phyloP scores from a whole-genome alignment of 441 rosid species.

The Euphorbia celastroides region DNA sequence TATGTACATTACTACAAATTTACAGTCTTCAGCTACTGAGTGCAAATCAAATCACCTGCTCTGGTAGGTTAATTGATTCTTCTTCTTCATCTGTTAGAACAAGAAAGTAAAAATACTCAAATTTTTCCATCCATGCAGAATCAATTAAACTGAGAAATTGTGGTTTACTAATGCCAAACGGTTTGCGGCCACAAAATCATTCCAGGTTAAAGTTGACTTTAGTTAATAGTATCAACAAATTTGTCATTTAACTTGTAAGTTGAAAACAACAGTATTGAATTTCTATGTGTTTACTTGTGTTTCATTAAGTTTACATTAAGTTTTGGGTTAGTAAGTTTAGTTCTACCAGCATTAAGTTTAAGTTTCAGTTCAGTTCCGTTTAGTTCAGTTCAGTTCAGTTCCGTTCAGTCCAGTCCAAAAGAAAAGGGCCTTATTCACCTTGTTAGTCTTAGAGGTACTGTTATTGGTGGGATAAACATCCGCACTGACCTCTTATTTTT shows the following conservation, averaged over 20 bases:
- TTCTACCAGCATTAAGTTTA: too few relatives aligned
- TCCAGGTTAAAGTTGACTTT: not conserved
- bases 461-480: too few relatives aligned
- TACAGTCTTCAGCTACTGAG: conserved; percentile 8
- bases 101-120: not conserved
- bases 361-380: too few relatives aligned
- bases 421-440: too few relatives aligned
- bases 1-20: conserved; percentile 13
- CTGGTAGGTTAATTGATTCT: not conserved
- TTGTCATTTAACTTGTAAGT: not conserved
- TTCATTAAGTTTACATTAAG: too few relatives aligned
- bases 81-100: conserved; percentile 15
- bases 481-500: not conserved
- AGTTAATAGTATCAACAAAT: not conserved
- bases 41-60: conserved; percentile 13
- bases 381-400: too few relatives aligned
- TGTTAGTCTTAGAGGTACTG: too few relatives aligned
- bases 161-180: not conserved
- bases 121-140: not conserved
- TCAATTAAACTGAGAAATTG: not conserved
- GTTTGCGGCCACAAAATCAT: not conserved
- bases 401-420: too few relatives aligned
- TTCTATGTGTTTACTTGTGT: too few relatives aligned
- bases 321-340: too few relatives aligned
- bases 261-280: too few relatives aligned